Base-by-base conservation (phyloP, 352 stramenopile genomes). In the Pythium periplocum region DNA sequence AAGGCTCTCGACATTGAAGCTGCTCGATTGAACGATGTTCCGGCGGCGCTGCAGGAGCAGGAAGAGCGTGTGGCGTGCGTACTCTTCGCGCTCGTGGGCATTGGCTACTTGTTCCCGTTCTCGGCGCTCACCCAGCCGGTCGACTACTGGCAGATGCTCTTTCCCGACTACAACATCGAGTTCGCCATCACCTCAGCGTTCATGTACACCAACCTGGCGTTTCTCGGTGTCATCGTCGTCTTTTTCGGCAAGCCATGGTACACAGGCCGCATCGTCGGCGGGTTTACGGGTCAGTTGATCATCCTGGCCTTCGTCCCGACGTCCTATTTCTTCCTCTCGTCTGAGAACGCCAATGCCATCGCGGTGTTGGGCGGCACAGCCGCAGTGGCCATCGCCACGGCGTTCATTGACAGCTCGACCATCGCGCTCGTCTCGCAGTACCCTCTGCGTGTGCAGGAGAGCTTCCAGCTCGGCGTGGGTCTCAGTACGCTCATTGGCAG, bases 111-210 rank as follows among this genome's bases (percentile, higher is more conserved):
- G 52, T 94, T 94, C 60, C 84, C 84, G 11, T 94, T 94, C 64
- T 94, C 84, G 44, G 84, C 84, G 46, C 77, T 94, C 55, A 94
- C 84, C 41, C 84, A 94, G 65, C 84, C 84, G n/a, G 81, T 92
- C 51, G 84, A 94, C 68, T 94, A 92, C 64, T 94, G 84, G 81
- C 82, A 86, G 49, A 65, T 86, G 68, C 68, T 92, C 11, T 94
- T 92, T 55, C 84, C 84, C 2, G 78, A 92, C 64, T 91, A 73
- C 62, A 94, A 91, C 65, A 89, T 94, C 50, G 84, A 94, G 62
- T 94, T 92, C 54, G 72, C 73, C 33, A 73, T 94, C 57, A 92
- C 83, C 10, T 90, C 76, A 41, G 75, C 71, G 34, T 94, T 89
- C 64, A 90, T 92, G 79, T 90, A 90, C 62, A 87, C 81, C 6